Conservation (phyloP, 1,284 basidiomycete genomes). For the Malassezia brasiliensis region DNA sequence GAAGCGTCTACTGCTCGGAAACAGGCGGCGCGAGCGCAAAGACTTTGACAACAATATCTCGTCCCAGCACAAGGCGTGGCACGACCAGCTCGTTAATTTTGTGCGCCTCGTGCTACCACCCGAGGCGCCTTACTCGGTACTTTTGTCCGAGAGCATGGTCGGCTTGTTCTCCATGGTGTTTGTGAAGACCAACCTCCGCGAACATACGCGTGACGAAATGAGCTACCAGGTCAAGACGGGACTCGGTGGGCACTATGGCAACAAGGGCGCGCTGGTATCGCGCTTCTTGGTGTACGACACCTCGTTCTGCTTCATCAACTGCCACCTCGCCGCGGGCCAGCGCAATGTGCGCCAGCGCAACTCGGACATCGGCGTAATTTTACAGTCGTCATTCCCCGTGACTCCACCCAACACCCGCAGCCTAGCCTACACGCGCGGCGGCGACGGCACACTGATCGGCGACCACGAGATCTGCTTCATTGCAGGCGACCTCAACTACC, state of each 20-base stretch:
- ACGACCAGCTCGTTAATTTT: slow-evolving; percentile 30
- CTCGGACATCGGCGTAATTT: slow-evolving; percentile 63
- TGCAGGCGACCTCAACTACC: slow-evolving; percentile 59
- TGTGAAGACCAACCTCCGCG: slow-evolving; percentile 56
- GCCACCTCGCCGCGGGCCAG: slow-evolving; percentile 90
- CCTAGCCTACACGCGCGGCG: slow-evolving; percentile 67
- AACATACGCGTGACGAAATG: slow-evolving; percentile 60
- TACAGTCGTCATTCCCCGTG: slow-evolving; percentile 27
- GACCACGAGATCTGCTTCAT: slow-evolving; percentile 92
- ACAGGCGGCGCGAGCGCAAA: slow-evolving; percentile 18
- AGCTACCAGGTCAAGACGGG: slow-evolving; percentile 78
- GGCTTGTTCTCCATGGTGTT: slow-evolving; percentile 83
- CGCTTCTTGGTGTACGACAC: slow-evolving; percentile 77
- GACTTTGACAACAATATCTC: neutral
- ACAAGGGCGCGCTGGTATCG: slow-evolving; percentile 89
- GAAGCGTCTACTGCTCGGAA: slow-evolving; percentile 35
- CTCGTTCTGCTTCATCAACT: slow-evolving; percentile 77
- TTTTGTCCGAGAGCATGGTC: slow-evolving; percentile 78
- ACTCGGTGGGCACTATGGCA: slow-evolving; percentile 83
- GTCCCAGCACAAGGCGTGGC: slow-evolving; percentile 27
- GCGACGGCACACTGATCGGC: slow-evolving; percentile 83
- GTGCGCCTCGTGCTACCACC: slow-evolving; percentile 35
- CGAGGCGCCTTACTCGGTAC: slow-evolving; percentile 60
- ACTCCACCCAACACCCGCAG: slow-evolving; percentile 45
- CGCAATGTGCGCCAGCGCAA: slow-evolving; percentile 70